Conservation (phyloP, 2,329 filamentous ascomycete species). For the Apiospora aurea region DNA sequence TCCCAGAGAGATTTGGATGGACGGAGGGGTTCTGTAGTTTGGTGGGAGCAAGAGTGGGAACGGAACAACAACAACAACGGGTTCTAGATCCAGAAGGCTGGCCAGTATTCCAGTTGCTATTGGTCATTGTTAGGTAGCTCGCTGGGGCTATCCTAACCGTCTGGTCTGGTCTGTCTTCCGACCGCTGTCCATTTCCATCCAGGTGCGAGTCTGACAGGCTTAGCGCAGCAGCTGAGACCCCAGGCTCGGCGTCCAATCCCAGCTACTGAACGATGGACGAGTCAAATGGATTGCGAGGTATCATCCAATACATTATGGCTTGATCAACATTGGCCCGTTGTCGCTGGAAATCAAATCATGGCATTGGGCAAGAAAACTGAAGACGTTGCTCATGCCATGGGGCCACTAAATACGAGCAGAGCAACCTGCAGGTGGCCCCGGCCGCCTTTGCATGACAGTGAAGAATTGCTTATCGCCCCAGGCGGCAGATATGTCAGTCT, state of each 20-base stretch:
- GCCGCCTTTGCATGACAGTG: slow-evolving; percentile 1
- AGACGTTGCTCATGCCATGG: not conserved
- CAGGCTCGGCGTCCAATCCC: not conserved
- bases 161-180: not conserved
- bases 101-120: not conserved
- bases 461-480: not conserved
- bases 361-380: not conserved
- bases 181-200: not conserved
- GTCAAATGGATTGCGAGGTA: not conserved
- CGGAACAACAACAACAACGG: not conserved
- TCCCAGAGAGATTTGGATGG: not conserved
- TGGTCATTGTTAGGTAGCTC: not conserved
- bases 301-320: not conserved
- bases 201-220: not conserved
- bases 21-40: not conserved
- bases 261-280: not conserved
- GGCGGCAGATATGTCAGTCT: not conserved
- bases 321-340: not conserved
- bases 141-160: not conserved
- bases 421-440: not conserved
- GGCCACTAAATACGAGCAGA: slow-evolving; percentile 8
- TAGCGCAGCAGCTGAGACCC: slow-evolving; percentile 7
- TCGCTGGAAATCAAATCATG: not conserved
- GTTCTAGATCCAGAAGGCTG: slow-evolving; percentile 2
- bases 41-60: slow-evolving; percentile 1